phyloP scores from a whole-genome alignment of 352 stramenopile genomes.

The Phytophthora hybrid region DNA sequence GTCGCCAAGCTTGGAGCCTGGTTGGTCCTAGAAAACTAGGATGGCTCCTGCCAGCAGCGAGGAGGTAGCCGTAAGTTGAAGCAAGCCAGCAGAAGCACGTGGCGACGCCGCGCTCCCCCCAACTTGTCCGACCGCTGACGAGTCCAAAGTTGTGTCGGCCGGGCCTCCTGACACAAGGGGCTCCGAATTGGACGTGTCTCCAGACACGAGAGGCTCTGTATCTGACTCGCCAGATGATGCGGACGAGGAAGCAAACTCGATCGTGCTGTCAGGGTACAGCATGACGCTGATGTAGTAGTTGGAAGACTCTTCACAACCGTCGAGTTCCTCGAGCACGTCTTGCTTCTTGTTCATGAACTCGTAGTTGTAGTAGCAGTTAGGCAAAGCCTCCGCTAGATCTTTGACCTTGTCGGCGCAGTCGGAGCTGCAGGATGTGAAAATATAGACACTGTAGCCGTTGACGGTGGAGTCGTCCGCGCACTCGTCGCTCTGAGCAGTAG shows the following conservation, averaged over 20 bases:
- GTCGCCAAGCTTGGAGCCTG: neutral
- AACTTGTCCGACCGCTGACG: conserved; percentile 10
- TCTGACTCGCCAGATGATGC: conserved; percentile 5
- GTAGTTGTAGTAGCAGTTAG: conserved; percentile 50
- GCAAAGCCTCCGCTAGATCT: conserved; percentile 27
- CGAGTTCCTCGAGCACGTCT: conserved; percentile 26
- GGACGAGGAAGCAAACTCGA: conserved; percentile 8
- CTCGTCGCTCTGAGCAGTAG: conserved; percentile 33
- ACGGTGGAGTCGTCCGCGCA: conserved; percentile 38
- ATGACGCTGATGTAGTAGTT: conserved; percentile 23
- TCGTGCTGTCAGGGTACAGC: conserved; percentile 15
- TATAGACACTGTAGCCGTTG: conserved; percentile 37
- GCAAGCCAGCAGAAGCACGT: neutral
- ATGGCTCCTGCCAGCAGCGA: conserved; percentile 5
- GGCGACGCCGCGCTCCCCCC: neutral
- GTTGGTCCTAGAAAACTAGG: conserved; percentile 9
- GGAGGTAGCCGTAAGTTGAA: conserved; percentile 1
- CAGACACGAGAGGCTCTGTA: neutral
- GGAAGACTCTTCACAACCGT: conserved; percentile 8
- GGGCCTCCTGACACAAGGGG: neutral
- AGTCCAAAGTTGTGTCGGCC: conserved; percentile 6
- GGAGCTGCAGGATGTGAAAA: conserved; percentile 42
- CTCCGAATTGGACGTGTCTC: conserved; percentile 3
- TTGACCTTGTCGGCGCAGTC: conserved; percentile 34
- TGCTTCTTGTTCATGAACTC: conserved; percentile 48